phyloP scores from a whole-genome alignment of 768 basidiomycete species.

The Mycena filopes region DNA sequence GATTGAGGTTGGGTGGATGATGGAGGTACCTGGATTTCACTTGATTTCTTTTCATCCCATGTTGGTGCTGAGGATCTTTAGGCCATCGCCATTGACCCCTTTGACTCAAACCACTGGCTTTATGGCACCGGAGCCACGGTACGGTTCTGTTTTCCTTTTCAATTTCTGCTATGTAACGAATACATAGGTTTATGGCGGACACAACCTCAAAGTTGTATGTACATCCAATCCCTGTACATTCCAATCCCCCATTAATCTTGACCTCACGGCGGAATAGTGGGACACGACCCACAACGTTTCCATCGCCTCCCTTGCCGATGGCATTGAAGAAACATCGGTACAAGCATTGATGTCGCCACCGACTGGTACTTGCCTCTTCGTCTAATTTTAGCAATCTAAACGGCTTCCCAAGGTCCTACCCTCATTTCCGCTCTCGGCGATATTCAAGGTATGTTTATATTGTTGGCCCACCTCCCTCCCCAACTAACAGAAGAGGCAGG shows the following conservation, averaged over 20 bases:
- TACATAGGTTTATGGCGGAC: constrained; percentile 66
- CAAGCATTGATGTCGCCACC: constrained; percentile 70
- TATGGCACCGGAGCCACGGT: constrained; percentile 73
- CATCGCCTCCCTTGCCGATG: constrained; percentile 68
- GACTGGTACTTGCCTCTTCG: constrained; percentile 12
- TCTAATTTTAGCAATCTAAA: not conserved
- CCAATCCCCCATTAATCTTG: not conserved
- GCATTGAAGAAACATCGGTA: constrained; percentile 72
- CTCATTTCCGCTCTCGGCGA: constrained; percentile 64
- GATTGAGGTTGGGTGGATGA: constrained; percentile 84
- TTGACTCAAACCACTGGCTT: constrained; percentile 76
- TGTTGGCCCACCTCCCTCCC: too few relatives aligned
- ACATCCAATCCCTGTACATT: too few relatives aligned
- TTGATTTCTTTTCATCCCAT: too few relatives aligned
- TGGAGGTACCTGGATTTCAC: too few relatives aligned
- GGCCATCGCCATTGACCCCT: constrained; percentile 70
- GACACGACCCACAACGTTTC: constrained; percentile 69
- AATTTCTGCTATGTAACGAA: too few relatives aligned
- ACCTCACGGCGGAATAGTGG: constrained; percentile 52
- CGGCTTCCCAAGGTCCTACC: constrained; percentile 52
- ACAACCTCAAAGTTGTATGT: constrained; percentile 36
- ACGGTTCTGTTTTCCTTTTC: too few relatives aligned
- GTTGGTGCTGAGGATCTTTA: too few relatives aligned
- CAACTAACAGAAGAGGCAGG: constrained; percentile 18
- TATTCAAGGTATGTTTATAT: constrained; percentile 35